Conservation (phyloP, 2,329 filamentous ascomycete genomes). For the Claviceps spartinae region DNA sequence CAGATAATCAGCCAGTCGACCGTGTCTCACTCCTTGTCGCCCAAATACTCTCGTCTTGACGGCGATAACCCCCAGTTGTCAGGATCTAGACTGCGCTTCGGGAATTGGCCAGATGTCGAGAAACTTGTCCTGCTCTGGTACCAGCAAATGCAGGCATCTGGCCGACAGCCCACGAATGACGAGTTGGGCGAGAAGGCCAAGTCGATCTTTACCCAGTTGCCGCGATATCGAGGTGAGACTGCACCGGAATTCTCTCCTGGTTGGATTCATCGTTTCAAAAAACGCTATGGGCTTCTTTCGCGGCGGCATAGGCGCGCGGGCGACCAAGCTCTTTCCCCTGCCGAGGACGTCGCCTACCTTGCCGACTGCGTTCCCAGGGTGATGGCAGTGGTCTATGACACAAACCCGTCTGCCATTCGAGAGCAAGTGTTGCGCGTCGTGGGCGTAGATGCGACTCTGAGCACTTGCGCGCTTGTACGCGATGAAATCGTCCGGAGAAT, state of each 20-base stretch:
- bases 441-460: conserved; percentile 39
- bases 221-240: conserved; percentile 46
- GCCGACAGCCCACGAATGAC: conserved; percentile 47
- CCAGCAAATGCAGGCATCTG: conserved; percentile 35
- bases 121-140: conserved; percentile 44
- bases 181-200: conserved; percentile 50
- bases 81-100: conserved; percentile 47
- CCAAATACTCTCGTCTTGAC: conserved; percentile 48
- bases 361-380: conserved; percentile 46
- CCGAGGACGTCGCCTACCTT: conserved; percentile 45
- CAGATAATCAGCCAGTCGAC: conserved; percentile 50
- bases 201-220: conserved; percentile 41
- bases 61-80: conserved; percentile 45
- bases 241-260: conserved; percentile 49
- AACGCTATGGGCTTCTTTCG: conserved; percentile 45
- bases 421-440: conserved; percentile 42
- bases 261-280: conserved; percentile 53
- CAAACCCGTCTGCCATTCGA: conserved; percentile 44
- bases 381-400: conserved; percentile 44
- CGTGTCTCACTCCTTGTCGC: conserved; percentile 47
- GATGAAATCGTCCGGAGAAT: conserved; percentile 39
- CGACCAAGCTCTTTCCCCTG: conserved; percentile 31
- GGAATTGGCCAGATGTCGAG: conserved; percentile 51
- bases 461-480: conserved; percentile 41
- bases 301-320: conserved; percentile 41